phyloP scores from a whole-genome alignment of 2,329 filamentous ascomycete genomes.

The Ceratocystis huliohia region DNA sequence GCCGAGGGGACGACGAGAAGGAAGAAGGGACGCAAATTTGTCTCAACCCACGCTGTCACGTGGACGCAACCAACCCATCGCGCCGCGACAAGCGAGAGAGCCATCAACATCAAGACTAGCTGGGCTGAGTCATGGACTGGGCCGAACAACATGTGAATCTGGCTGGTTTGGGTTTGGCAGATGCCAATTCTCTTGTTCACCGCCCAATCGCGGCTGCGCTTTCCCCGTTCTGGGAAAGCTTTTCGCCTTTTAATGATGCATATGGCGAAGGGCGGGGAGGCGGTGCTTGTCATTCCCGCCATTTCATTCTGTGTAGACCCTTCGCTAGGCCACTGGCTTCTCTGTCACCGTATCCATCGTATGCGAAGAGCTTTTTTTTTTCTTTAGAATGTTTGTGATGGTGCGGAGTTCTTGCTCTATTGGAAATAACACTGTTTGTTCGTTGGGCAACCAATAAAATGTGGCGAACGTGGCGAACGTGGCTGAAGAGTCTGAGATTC shows the following conservation, averaged over 20 bases:
- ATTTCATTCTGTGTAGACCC: neutral
- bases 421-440: too few species aligned
- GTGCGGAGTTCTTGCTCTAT: too few species aligned
- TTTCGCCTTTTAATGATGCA: neutral
- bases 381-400: too few species aligned
- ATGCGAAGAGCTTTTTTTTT: neutral
- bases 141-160: too few species aligned
- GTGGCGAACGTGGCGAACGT: neutral
- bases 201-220: neutral
- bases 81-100: neutral
- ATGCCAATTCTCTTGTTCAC: neutral
- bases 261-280: neutral
- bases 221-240: neutral
- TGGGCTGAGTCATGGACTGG: too few species aligned
- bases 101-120: neutral
- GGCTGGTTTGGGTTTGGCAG: neutral
- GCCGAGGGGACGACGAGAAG: neutral
- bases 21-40: neutral
- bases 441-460: neutral
- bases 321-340: neutral
- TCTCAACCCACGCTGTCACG: neutral
- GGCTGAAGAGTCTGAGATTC: neutral
- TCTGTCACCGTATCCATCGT: neutral
- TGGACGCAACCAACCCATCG: neutral
- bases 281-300: neutral